Conservation (phyloP, 2,329 filamentous ascomycete genomes). For the Calycina herbarum region DNA sequence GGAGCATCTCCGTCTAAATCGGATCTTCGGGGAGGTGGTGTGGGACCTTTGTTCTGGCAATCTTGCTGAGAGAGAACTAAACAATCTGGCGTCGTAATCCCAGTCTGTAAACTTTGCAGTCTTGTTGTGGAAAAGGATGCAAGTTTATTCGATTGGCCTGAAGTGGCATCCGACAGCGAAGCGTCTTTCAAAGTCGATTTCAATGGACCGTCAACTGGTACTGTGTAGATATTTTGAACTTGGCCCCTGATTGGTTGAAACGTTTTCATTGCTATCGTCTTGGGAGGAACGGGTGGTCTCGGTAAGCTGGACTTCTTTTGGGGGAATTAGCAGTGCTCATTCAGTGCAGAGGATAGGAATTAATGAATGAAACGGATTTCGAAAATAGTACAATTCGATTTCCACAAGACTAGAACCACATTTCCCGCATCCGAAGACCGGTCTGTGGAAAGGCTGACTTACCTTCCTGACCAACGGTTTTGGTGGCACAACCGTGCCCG, state of each 20-base stretch:
- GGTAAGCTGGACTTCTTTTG: background rate
- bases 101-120: constrained; percentile 2
- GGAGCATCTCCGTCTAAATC: background rate
- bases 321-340: background rate
- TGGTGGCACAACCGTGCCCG: constrained; percentile 1
- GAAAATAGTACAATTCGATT: too few relatives aligned
- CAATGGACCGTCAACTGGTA: background rate
- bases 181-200: background rate
- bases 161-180: background rate
- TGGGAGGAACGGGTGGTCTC: background rate
- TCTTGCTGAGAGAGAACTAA: constrained; percentile 8
- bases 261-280: background rate
- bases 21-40: background rate
- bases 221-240: constrained; percentile 4
- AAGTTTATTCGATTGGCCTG: background rate
- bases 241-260: constrained; percentile 8
- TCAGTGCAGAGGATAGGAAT: background rate
- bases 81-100: background rate
- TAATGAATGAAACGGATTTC: too few relatives aligned
- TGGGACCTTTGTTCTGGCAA: background rate
- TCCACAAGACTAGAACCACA: too few relatives aligned
- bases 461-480: background rate
- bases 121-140: background rate
- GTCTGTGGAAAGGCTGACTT: background rate
- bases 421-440: too few relatives aligned